These are phyloP conservation scores for Pythium phragmiticola DNA, from an alignment of 352 stramenopile genomes.

Conservation along the genomic window DNA sequence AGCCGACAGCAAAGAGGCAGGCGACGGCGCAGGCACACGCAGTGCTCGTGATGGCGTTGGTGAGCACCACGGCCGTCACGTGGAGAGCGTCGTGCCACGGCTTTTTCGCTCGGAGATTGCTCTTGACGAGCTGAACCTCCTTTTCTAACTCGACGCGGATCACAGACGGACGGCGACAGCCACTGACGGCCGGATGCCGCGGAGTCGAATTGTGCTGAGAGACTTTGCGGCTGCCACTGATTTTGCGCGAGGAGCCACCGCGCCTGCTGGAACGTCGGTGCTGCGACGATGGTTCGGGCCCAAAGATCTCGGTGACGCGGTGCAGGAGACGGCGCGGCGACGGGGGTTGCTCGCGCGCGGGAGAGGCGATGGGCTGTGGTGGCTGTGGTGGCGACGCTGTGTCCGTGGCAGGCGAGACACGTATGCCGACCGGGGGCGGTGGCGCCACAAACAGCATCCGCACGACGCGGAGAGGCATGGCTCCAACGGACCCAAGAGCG, in stretches of 20 bases:
- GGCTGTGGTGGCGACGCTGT: background rate
- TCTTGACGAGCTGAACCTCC: constrained; percentile 29
- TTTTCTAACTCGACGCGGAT: constrained; percentile 27
- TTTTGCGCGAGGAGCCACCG: background rate
- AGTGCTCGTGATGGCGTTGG: constrained; percentile 7
- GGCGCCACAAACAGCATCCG: no score
- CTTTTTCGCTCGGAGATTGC: constrained; percentile 26
- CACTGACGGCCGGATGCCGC: background rate
- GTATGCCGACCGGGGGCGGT: no score
- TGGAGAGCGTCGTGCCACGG: constrained; percentile 28
- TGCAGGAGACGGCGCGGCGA: background rate
- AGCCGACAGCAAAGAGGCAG: background rate
- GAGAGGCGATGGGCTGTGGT: background rate
- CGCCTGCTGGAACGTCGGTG: background rate
- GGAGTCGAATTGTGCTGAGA: background rate
- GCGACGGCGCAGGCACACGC: background rate
- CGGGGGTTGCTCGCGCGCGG: background rate
- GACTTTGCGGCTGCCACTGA: background rate
- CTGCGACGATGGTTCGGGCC: background rate
- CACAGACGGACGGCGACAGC: constrained; percentile 4
- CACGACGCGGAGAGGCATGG: no score
- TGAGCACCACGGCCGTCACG: constrained; percentile 31
- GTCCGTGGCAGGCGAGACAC: no score
- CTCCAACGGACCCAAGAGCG: no score
- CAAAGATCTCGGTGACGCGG: constrained; percentile 8